phyloP scores from a whole-genome alignment of 1,284 basidiomycete genomes.

The Cystobasidiaceae sp. region DNA sequence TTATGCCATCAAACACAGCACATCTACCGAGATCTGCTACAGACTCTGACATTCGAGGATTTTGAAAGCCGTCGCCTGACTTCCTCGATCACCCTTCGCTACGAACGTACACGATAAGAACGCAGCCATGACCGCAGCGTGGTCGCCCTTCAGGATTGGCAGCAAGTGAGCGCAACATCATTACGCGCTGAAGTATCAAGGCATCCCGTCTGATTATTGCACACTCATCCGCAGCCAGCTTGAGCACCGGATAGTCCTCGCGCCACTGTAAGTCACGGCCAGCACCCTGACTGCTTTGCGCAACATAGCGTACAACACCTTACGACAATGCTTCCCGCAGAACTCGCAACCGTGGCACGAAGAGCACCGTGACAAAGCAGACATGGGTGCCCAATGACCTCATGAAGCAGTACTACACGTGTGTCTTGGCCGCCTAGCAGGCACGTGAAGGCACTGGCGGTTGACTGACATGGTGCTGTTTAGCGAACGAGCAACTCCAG shows the following conservation, averaged over 20 bases:
- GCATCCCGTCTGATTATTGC: background rate
- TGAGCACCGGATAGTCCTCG: constrained; percentile 12
- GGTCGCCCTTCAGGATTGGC: constrained; percentile 1
- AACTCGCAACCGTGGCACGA: constrained; percentile 25
- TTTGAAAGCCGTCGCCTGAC: too few relatives aligned
- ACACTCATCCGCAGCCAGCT: background rate
- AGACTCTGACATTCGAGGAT: too few relatives aligned
- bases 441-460: background rate
- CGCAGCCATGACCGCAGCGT: background rate
- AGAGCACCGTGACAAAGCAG: background rate
- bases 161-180: background rate
- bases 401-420: constrained; percentile 29
- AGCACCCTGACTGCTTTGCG: background rate
- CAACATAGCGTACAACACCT: too few relatives aligned
- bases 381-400: constrained; percentile 29
- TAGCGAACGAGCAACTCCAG: constrained; percentile 3
- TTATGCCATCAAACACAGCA: too few relatives aligned
- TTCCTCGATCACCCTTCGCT: too few relatives aligned
- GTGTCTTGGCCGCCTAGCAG: background rate
- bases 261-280: background rate
- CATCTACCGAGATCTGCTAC: too few relatives aligned
- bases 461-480: background rate
- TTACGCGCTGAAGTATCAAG: background rate
- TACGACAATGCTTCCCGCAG: background rate
- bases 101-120: too few relatives aligned